A percentile compares a stretch with the other conserved stretches of the same genome.
Conservation (phyloP, 2,329 filamentous ascomycete genomes). For the Nothophoma quercina region DNA sequence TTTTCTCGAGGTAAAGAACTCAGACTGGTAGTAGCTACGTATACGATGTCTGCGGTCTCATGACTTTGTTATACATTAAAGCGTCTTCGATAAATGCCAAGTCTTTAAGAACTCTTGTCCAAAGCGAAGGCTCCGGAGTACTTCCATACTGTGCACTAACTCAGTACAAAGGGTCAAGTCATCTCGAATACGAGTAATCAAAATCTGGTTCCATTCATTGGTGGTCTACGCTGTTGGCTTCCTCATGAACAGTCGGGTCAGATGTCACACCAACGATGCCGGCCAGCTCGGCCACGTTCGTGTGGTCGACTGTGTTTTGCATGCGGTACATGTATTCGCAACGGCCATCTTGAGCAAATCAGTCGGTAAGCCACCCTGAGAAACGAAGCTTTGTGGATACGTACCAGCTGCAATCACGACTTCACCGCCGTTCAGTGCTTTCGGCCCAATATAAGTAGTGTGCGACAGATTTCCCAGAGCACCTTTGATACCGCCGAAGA, state of each 20-base stretch:
- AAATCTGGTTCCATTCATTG: too few species aligned
- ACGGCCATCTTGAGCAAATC: constrained; percentile 18
- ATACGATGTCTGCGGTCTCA: too few species aligned
- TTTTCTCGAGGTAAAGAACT: too few species aligned
- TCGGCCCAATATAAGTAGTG: constrained; percentile 30
- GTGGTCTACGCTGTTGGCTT: background rate
- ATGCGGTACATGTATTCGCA: constrained; percentile 37
- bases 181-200: too few species aligned
- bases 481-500: constrained; percentile 29
- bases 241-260: background rate
- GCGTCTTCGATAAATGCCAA: too few species aligned
- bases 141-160: too few species aligned
- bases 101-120: too few species aligned
- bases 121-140: too few species aligned
- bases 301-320: constrained; percentile 39
- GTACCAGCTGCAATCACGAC: constrained; percentile 28
- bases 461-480: constrained; percentile 28
- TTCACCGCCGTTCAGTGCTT: constrained; percentile 34
- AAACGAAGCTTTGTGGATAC: background rate
- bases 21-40: too few species aligned
- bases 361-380: too few species aligned
- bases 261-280: background rate
- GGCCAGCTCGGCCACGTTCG: constrained; percentile 25
- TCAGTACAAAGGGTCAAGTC: too few species aligned
- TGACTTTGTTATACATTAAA: too few species aligned